Evolutionary conservation across 2,329 filamentous ascomycete genomes (phyloP).

Genomic region (Chrysosporium queenslandicum): DNA sequence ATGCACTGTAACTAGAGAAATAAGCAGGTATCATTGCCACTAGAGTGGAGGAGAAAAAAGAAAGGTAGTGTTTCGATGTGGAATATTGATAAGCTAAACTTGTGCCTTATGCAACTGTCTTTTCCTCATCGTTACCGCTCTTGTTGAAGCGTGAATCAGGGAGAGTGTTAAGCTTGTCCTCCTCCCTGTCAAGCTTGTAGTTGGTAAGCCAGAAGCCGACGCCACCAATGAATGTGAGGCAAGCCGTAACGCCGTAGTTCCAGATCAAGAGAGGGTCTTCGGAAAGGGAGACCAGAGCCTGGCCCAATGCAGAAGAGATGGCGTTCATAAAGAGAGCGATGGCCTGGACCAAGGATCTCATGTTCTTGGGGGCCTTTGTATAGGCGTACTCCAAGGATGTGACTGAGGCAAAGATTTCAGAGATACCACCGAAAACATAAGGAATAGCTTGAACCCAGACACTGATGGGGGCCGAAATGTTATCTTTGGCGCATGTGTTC

Average conservation of each 20-base stretch:
- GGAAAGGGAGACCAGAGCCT: slow-evolving; percentile 54
- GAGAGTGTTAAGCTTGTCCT: slow-evolving; percentile 54
- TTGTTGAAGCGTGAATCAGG: slow-evolving; percentile 5
- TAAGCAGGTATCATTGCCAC: neutral
- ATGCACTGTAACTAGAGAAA: neutral
- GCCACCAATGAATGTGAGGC: slow-evolving; percentile 54
- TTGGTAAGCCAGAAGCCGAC: slow-evolving; percentile 59
- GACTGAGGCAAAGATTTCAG: slow-evolving; percentile 49
- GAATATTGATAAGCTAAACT: neutral
- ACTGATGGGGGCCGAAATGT: slow-evolving; percentile 49
- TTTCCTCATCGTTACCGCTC: slow-evolving; percentile 1
- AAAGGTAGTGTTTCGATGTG: neutral
- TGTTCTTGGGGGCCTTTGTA: slow-evolving; percentile 67
- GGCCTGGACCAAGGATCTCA: slow-evolving; percentile 63
- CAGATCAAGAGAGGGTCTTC: slow-evolving; percentile 58
- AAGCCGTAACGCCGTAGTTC: slow-evolving; percentile 58
- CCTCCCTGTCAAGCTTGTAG: slow-evolving; percentile 53
- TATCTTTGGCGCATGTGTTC: slow-evolving; percentile 41
- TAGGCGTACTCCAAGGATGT: slow-evolving; percentile 66
- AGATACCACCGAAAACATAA: slow-evolving; percentile 46
- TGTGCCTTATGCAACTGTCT: neutral
- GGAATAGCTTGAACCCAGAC: slow-evolving; percentile 47
- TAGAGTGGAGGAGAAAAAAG: neutral
- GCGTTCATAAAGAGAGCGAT: slow-evolving; percentile 63
- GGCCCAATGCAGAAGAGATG: slow-evolving; percentile 58